Base-by-base conservation (phyloP, 352 stramenopile species). In the Phytophthora palmivora region DNA sequence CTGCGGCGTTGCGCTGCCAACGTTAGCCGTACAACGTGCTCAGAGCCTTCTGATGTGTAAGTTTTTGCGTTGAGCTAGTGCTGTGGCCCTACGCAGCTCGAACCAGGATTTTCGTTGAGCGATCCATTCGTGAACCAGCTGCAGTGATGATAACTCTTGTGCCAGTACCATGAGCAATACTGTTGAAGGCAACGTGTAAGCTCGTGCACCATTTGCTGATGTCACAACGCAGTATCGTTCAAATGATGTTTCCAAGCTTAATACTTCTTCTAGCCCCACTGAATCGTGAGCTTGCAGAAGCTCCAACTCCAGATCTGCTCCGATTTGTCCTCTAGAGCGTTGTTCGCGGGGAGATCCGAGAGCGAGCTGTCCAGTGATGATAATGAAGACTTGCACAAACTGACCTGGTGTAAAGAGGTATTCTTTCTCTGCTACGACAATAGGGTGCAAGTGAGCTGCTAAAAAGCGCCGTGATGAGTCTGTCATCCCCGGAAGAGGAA, bases 351-450 rank as follows among this genome's bases (percentile, higher is more conserved):
- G 50, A 14, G 32, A 24, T 34, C 58, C 58, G 7, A 89, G 70
- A 1, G 64, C 70, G 39, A 89, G 60, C 55, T 86, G 75, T 12
- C 79, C 77, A 0, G 57, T 69, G 18, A 67, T 59, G 4, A 87
- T 68, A 11, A 89, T 56, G 33, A 82, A 89, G 1, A 85, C 63
- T 4, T 54, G 41, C 5, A 79, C 74, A 18, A 65, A 59, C 30
- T 87, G 79, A 7, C 75, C 79, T 3, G 68, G 71, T 2, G 77
- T 87, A 57, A 86, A 87, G 22, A 89, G 63, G 24, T 83, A 89
- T 43, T 89, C 79, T 51, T 75, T 48, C 32, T 69, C 66, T 7
- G 54, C 47, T 9, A 86, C 52, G 16, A 65, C 62, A 44, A 79
- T 32, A 3, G 58, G 42, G 4, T 52, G 64, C 15, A 81, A n/a